Base-by-base conservation (phyloP, 805 yeast genomes). In the Trichomonascus vanleenenianus region DNA sequence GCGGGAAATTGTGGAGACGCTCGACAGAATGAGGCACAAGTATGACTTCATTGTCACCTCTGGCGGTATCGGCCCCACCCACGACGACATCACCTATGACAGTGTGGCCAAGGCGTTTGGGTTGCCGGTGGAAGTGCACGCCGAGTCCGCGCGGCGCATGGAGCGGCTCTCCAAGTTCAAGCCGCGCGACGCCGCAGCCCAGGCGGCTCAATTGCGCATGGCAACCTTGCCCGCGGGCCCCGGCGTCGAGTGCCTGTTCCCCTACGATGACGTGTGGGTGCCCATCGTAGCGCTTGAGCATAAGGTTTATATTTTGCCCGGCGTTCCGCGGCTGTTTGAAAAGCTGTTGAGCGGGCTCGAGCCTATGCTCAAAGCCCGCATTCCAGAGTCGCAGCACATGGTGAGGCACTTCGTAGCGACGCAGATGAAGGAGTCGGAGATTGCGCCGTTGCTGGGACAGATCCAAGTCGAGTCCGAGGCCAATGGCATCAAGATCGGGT, bases 11-110 rank as follows among this genome's bases (percentile, higher is more conserved):
- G 64, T 71, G 1, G 70, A 70, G 11, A 74, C 80, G 0, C 62
- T 84, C 18, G 61, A 59, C 27, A 56, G 64, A 9, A 63, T 81
- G 39, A 67, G 76, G n/a, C 53, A 65, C 16, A 61, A 68, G n/a
- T 80, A 78, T 53, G 87, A 83, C 56, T 72, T 85, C 38, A 72
- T 84, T 6, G 75, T 84, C 18, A 85, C 94, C 1, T 73, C 83
- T 45, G 83, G 85, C 30, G 81, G 73, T 16, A 85, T 87, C 48
- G 96, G 96, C 0, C 85, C 95, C 3, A 87, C 96, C 0, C 95
- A 86, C 55, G 96, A 87, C 59, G 96, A 87, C 60, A 82, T 87
- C 49, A 86, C 95, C 0, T 87, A 87, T 61, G 78, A 76, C 43
- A 71, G 85, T 32, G 54, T 87, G n/a, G 85, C 91, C 1, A 73